These are phyloP conservation scores for Camellia japonica DNA, from an alignment of 148 eudicot genomes.

Conservation along the genomic window DNA sequence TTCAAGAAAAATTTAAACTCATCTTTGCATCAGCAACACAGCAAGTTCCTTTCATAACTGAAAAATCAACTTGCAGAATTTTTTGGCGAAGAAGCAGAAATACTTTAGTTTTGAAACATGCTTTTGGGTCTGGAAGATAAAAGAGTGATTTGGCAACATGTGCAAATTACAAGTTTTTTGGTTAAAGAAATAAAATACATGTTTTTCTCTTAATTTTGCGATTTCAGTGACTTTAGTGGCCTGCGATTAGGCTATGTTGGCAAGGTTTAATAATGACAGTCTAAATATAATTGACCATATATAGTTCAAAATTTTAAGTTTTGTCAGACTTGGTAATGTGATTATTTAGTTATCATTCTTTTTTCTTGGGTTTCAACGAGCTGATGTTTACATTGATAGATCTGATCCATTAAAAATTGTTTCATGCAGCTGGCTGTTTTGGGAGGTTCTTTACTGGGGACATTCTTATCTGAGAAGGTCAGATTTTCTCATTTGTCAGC, in stretches of 20 bases:
- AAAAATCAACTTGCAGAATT: neutral
- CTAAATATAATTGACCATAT: neutral
- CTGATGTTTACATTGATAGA: neutral
- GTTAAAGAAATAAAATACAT: neutral
- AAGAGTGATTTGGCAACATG: neutral
- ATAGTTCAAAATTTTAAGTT: neutral
- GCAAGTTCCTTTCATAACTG: neutral
- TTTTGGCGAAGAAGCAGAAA: neutral
- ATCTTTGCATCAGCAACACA: neutral
- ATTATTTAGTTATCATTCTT: neutral
- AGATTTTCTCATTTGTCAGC: conserved; percentile 13
- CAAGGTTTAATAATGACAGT: neutral
- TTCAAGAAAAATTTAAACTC: neutral
- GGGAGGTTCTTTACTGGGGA: conserved; percentile 90
- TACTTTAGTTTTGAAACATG: neutral
- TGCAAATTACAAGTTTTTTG: neutral
- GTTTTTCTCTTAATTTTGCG: neutral
- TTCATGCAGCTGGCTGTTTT: conserved; percentile 86
- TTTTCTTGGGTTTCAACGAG: neutral
- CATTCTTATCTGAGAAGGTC: conserved; percentile 91
- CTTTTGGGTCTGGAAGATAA: neutral
- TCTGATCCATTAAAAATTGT: conserved; percentile 12
- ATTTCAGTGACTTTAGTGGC: neutral
- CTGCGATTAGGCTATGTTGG: neutral
- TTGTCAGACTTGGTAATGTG: neutral